Evolutionary conservation across 2,329 filamentous ascomycete species (phyloP), one percentile per base, ranked within the genome.

Genomic region (Verticillium alfalfae): DNA sequence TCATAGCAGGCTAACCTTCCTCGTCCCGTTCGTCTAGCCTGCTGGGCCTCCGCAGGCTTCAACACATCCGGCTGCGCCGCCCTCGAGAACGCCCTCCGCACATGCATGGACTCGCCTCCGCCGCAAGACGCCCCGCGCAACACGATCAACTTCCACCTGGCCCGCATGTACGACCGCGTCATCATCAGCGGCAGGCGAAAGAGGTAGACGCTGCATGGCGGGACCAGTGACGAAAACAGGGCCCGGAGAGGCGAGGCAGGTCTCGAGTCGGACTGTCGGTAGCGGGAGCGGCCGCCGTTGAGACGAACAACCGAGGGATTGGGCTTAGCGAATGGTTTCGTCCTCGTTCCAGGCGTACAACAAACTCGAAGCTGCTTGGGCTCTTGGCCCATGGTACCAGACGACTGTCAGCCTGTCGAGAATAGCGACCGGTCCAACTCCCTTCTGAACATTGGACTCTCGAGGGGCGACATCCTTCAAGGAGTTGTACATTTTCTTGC

Each of bases 71-170:
- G 85, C 41, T 89, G 86, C 72, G 79, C 80, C 31, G 78, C 80
- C 52, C 71, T 89, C 66, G 86, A 89, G 75, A 80, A 81, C 61
- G 80, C 85, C 60, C 78, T 90, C 63, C 83, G 88, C 34, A 75
- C 76, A 37, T 90, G 87, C 78, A 97, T 97, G 92, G 94, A 98
- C 79, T 84, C 84, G 61, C 88, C 89, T 65, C 86, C 71, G 81
- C 81, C 74, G 63, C 69, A 76, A 54, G 69, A 76, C 13, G 71
- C 75, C 59, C 70, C 73, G 37, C 85, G 86, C 73, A 92, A 88
- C 79, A 94, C 88, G 75, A 93, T 98, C 85, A 98, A 98, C 79
- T 93, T 93, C 81, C 93, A 97, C 74, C 81, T 98, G 54, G 84
- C 85, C 67, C 86, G 95, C 81, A 96, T 81, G 84, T 88, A 78